Evolutionary conservation across 2,329 filamentous ascomycete genomes (phyloP).

Genomic region (Huntiella abstrusa): DNA sequence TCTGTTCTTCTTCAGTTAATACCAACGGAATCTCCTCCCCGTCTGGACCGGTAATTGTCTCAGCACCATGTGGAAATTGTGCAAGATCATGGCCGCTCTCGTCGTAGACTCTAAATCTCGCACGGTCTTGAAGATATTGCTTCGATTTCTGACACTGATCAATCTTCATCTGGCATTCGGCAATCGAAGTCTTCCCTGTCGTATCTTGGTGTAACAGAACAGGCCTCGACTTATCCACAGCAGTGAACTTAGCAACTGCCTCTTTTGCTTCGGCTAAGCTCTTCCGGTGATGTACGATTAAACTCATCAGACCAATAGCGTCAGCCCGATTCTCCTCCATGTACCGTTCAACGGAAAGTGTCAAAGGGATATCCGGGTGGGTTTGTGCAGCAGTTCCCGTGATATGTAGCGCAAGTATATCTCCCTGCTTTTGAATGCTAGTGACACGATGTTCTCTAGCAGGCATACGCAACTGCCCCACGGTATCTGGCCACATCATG

Average conservation of each 20-base stretch:
- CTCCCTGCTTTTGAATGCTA: slow-evolving; percentile 26
- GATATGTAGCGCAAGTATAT: slow-evolving; percentile 31
- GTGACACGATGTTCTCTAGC: slow-evolving; percentile 23
- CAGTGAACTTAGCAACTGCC: not conserved
- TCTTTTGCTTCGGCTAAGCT: slow-evolving; percentile 3
- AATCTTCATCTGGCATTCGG: slow-evolving; percentile 6
- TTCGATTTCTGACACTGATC: slow-evolving; percentile 13
- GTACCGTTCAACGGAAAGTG: slow-evolving; percentile 37
- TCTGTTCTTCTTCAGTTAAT: slow-evolving; percentile 14
- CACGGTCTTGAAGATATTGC: slow-evolving; percentile 20
- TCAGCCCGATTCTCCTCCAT: slow-evolving; percentile 26
- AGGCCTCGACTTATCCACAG: not conserved
- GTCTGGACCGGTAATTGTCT: slow-evolving; percentile 8
- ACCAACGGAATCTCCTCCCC: not conserved
- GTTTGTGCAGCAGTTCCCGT: slow-evolving; percentile 22
- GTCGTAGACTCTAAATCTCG: slow-evolving; percentile 21
- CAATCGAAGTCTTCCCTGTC: not conserved
- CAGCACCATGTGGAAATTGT: slow-evolving; percentile 20
- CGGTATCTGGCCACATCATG: slow-evolving; percentile 27
- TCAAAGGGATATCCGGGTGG: slow-evolving; percentile 29
- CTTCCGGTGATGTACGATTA: slow-evolving; percentile 5
- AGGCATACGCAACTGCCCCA: slow-evolving; percentile 19
- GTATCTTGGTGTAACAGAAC: not conserved
- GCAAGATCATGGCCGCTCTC: slow-evolving; percentile 21
- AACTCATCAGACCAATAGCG: slow-evolving; percentile 16